Base-by-base conservation (phyloP, 164 flowering plant genomes). In the Berberis vulgaris region DNA sequence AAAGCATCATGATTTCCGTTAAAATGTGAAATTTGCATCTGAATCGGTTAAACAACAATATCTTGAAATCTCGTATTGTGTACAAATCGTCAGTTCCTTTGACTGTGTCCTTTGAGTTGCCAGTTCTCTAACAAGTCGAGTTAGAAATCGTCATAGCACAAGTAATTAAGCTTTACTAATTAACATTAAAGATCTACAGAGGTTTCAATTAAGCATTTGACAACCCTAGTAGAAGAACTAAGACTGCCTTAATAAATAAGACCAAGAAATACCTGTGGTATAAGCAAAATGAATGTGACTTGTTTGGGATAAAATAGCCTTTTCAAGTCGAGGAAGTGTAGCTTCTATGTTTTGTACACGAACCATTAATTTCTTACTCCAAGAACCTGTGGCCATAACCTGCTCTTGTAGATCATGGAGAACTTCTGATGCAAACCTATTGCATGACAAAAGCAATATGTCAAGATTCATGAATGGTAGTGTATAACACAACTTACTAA, bases 391-490 rank as follows among this genome's bases (percentile, higher is more conserved):
- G 56, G 75, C 66, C 62, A 76, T 74, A 62, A 87, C 86, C 75
- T 91, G 87, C 71, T 91, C 99, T 69, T 89, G 97, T 73, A 91
- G 70, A 49, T 88, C 96, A 74, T 89, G 99, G 63, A 91, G 91
- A 65, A 95, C 83, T 75, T 95, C 97, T 49, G 91, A 86, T 49
- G 99, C 95, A 83, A 95, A 91, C 72, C 99, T 95, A 76, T 65
- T 78, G 50, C 45, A 57, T 50, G 68, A 58, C 61, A 65, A 76
- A 54, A 43, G 50, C 26, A 45, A 2, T 46, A 13, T 58, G 62
- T 73, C 6, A 54, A 0, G 26, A 26, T 0, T 26, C 26, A 26
- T 26, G 26, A 26, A 26, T 26, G 26, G 26, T 0, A 26, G 26
- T 26, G 26, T 26, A 26, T 26, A 26, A 26, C 26, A 26, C 26